Evolutionary conservation across 2,329 filamentous ascomycete genomes (phyloP), one percentile per base, ranked within the genome.

Genomic region (Hymenoscyphus repandus): DNA sequence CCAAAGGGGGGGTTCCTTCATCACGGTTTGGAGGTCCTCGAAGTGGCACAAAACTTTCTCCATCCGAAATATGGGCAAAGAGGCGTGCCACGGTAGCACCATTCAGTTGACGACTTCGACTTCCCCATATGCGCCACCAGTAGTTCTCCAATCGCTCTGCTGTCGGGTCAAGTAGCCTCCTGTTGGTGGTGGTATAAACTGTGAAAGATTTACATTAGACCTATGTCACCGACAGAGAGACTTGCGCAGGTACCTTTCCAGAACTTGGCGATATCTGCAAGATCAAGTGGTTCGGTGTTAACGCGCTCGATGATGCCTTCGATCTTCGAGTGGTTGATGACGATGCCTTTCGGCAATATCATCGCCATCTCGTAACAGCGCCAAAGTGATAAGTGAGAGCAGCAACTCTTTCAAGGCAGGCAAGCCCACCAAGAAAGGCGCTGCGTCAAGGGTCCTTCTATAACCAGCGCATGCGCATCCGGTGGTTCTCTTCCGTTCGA

Each of bases 121-220:
- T 83, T 32, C 80, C 79, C 74, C 79, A 79, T 48, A 84, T 78
- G 60, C 83, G 80, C 76, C 79, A 83, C 80, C 80, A 85, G 58
- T 83, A 82, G 59, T 83, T 80, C 62, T 84, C 80, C 17, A 83
- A 68, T 15, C 81, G 78, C 52, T 76, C 76, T 27, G 80, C 79
- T 2, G 79, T 83, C n/a, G 80, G 80, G 58, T 84, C 80, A 52
- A 75, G 72, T 31, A 83, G 72, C 57, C 74, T 74, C 59, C 78
- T 76, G 55, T 77, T 76, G 13, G 78, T 83, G 30, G 74, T 80
- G 10, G 80, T 80, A 58, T 83, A 84, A 5, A 81, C 80, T 83
- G 54, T 51, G 32, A 48, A 42, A 13, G 36, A 11, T 55, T 59
- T 38, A 60, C 51, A 45, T 57, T 42, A 33, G 43, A 60, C 43